phyloP scores from a whole-genome alignment of 805 yeast genomes.

The Yarrowia sp. region DNA sequence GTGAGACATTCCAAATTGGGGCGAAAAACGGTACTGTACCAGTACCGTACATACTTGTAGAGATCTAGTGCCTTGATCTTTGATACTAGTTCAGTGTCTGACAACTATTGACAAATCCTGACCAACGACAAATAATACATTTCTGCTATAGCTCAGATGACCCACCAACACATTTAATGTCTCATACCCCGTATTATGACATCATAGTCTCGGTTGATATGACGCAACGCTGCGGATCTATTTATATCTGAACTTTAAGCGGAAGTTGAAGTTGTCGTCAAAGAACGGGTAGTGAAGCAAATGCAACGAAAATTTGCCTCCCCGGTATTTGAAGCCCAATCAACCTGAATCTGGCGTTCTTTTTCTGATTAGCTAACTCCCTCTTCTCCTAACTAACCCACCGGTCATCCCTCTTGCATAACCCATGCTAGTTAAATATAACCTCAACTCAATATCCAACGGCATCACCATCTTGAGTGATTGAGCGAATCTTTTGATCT shows the following conservation, averaged over 20 bases:
- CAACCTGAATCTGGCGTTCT: neutral
- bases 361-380: neutral
- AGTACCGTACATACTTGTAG: too few relatives aligned
- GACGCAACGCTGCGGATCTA: neutral
- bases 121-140: too few relatives aligned
- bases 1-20: too few relatives aligned
- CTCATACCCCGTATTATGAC: constrained; percentile 9
- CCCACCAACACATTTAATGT: neutral
- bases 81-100: too few relatives aligned
- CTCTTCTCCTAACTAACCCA: neutral
- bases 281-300: too few relatives aligned
- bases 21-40: too few relatives aligned
- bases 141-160: too few relatives aligned
- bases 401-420: constrained; percentile 1
- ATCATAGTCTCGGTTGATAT: neutral
- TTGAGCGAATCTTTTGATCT: neutral
- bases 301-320: too few relatives aligned
- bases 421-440: neutral
- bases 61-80: too few relatives aligned
- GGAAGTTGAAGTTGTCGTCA: too few relatives aligned
- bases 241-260: neutral
- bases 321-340: neutral
- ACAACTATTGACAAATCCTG: too few relatives aligned
- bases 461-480: neutral
- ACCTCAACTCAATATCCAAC: neutral